Conservation (phyloP, 208 protist species). For the Trichomonas gallinae region DNA sequence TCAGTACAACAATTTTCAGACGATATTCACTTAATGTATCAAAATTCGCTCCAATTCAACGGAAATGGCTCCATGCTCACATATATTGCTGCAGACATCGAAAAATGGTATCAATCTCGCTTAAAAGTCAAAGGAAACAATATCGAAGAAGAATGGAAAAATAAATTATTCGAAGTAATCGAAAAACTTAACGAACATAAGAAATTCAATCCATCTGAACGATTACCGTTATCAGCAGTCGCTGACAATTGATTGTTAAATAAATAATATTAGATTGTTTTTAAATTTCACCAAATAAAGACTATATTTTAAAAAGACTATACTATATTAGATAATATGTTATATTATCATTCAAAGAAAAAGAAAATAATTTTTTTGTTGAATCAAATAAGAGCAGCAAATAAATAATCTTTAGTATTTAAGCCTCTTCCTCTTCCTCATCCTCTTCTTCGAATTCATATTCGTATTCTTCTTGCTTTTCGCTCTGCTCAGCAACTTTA, state of each 20-base stretch:
- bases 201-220: neutral
- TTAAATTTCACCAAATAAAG: too few species aligned
- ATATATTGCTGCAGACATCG: neutral
- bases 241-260: neutral
- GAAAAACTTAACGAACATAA: neutral
- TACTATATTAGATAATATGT: too few species aligned
- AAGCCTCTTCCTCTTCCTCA: too few species aligned
- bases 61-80: neutral
- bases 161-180: neutral
- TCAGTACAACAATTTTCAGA: neutral
- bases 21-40: neutral
- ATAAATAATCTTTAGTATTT: too few species aligned
- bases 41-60: neutral
- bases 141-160: neutral
- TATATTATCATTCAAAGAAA: too few species aligned
- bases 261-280: too few species aligned
- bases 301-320: too few species aligned
- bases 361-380: too few species aligned
- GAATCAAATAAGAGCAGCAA: too few species aligned
- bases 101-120: neutral
- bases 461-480: too few species aligned
- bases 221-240: neutral
- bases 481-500: too few species aligned
- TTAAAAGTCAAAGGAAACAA: neutral
- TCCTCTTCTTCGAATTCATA: too few species aligned